phyloP scores from a whole-genome alignment of 768 basidiomycete species.

The Lactarius vividus region DNA sequence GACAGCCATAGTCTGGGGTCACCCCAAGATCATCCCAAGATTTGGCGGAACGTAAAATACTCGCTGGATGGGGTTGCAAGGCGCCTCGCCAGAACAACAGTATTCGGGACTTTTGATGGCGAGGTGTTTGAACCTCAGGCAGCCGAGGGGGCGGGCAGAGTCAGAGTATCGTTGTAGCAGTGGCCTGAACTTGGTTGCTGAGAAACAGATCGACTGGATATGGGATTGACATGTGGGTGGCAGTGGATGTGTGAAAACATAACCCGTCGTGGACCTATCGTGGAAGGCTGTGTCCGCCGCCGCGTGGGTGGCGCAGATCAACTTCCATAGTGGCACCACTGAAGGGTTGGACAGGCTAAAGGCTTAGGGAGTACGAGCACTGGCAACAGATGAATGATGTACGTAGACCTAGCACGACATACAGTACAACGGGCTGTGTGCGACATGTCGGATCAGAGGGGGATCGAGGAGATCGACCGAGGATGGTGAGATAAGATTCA shows the following conservation, averaged over 20 bases:
- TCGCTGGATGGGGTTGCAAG: slow-evolving; percentile 7
- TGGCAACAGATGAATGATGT: background rate
- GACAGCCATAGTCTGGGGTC: background rate
- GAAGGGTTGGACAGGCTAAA: background rate
- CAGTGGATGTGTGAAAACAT: slow-evolving; percentile 12
- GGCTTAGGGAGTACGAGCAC: background rate
- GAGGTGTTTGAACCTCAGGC: background rate
- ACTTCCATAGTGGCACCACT: background rate
- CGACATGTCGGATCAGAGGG: background rate
- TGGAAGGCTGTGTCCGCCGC: slow-evolving; percentile 6
- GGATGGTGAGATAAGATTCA: background rate
- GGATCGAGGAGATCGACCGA: background rate
- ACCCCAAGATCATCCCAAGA: background rate
- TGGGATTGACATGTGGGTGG: background rate
- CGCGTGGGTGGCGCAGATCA: background rate
- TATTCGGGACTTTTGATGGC: background rate
- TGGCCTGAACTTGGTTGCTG: background rate
- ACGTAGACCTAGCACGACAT: background rate
- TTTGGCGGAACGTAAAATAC: background rate
- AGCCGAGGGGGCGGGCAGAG: background rate
- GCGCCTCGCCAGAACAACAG: background rate
- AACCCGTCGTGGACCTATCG: background rate
- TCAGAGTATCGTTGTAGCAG: background rate
- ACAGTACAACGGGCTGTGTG: background rate
- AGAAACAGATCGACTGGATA: background rate